These are phyloP conservation scores for Exidia glandulosa DNA, from an alignment of 768 basidiomycete species.

Conservation along the genomic window DNA sequence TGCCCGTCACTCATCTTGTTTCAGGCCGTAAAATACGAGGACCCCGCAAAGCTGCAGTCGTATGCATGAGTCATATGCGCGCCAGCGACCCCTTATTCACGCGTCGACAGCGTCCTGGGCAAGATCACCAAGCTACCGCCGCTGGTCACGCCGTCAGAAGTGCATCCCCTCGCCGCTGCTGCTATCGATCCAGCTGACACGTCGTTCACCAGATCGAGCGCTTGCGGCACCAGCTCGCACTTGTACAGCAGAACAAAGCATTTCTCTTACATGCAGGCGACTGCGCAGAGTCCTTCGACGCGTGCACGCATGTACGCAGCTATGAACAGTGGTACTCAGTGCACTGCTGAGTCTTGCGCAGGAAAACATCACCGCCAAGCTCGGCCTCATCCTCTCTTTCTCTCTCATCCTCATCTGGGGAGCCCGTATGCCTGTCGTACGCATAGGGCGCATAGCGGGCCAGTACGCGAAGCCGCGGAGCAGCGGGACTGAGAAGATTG, in stretches of 20 bases:
- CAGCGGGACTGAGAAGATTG: conserved; percentile 68
- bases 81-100: neutral
- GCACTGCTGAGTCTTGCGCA: conserved; percentile 19
- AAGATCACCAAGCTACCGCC: conserved; percentile 78
- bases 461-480: conserved; percentile 94
- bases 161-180: conserved; percentile 20
- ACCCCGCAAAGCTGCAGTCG: conserved; percentile 41
- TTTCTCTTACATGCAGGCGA: conserved; percentile 97
- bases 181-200: neutral
- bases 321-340: conserved; percentile 2
- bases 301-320: conserved; percentile 68
- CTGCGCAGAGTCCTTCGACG: conserved; percentile 92
- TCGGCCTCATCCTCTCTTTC: conserved; percentile 88
- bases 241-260: conserved; percentile 76
- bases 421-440: conserved; percentile 84
- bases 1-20: neutral
- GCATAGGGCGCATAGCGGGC: conserved; percentile 87
- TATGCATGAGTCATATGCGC: neutral
- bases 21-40: conserved; percentile 63
- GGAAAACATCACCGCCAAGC: conserved; percentile 82
- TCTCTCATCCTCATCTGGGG: conserved; percentile 94
- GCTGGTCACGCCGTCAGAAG: conserved; percentile 87
- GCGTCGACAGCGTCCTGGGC: conserved; percentile 53
- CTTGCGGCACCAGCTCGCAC: conserved; percentile 64
- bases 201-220: conserved; percentile 80